These are phyloP conservation scores for Stephanodiscus triporus DNA, from an alignment of 108 stramenopile genomes.

Conservation along the genomic window DNA sequence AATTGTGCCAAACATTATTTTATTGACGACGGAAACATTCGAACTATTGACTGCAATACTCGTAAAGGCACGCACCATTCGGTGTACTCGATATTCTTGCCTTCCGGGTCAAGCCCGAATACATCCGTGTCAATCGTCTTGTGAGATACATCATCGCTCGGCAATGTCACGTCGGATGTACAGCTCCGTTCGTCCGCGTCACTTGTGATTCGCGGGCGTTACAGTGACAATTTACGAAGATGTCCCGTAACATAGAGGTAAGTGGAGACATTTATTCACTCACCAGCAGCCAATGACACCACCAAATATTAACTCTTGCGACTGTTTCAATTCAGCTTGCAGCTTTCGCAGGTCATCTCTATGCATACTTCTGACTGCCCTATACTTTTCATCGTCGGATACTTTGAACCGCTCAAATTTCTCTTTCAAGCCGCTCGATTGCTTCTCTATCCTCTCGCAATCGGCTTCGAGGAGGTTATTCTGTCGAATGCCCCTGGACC, in stretches of 20 bases:
- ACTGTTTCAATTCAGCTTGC: conserved; percentile 33
- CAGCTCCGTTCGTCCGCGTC: conserved; percentile 4
- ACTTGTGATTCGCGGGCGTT: neutral
- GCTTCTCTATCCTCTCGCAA: conserved; percentile 52
- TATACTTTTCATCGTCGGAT: conserved; percentile 48
- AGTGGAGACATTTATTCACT: neutral
- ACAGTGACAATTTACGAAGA: neutral
- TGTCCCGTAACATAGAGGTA: neutral
- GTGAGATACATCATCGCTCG: conserved; percentile 1
- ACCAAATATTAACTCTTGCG: conserved; percentile 43
- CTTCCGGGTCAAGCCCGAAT: neutral
- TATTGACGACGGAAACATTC: neutral
- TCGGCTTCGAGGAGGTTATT: conserved; percentile 43
- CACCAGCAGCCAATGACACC: conserved; percentile 35
- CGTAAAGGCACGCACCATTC: neutral
- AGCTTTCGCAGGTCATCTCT: conserved; percentile 41
- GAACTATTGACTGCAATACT: neutral
- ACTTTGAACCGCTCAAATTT: conserved; percentile 51
- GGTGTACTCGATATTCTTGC: neutral
- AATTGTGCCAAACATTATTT: neutral
- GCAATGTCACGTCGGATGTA: conserved; percentile 26
- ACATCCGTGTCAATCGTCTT: neutral
- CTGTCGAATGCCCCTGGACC: conserved; percentile 17
- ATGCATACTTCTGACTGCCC: conserved; percentile 31
- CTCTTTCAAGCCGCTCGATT: conserved; percentile 45